Base-by-base conservation (phyloP, 75 land plant species). In the Ceratopteris richardii region DNA sequence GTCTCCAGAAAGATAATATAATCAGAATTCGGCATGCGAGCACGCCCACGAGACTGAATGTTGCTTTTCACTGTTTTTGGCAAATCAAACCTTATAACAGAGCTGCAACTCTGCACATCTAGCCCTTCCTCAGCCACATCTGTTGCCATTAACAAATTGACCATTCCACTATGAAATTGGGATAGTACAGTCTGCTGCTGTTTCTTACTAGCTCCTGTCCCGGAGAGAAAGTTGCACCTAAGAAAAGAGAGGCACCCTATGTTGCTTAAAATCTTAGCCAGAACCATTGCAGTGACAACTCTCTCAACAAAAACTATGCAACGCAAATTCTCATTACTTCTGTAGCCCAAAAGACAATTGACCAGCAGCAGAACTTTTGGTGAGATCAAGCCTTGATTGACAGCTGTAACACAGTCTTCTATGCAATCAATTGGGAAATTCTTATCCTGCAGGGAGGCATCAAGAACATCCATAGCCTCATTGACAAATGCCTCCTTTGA, bases 121-220 rank as follows among this genome's bases (percentile, higher is more conserved):
- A 90, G 70, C 17, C 99, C 97, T 59, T 90, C 99, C 66, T 94
- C 97, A 39, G 83, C 84, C 13, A 90, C 87, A 69, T 82, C 86
- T 48, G 99, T 94, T 9, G 97, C 57, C 42, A 94, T 76, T 48
- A 94, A 56, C 0, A 94, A 40, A 56, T 94, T 94, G 52, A 90
- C 77, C 97, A 77, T 79, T 18, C 94, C 94, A 50, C 33, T 51
- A 13, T 77, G 80, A 64, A 89, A 85, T n/a, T 54, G 52, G 14
- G 82, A 60, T 57, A 85, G 54, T 21, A 71, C 74, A 22, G 64
- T 67, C 56, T 65, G 70, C 31, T 85, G 85, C 50, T 63, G 40
- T 31, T 73, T 76, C 23, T 62, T 74, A 18, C 82, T 68, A 20
- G 85, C 71, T 60, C 20, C 70, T 56, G 75, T 73, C 54, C 88